phyloP scores from a whole-genome alignment of 163 green algal species.

The Chlamydomonas reinhardtii region DNA sequence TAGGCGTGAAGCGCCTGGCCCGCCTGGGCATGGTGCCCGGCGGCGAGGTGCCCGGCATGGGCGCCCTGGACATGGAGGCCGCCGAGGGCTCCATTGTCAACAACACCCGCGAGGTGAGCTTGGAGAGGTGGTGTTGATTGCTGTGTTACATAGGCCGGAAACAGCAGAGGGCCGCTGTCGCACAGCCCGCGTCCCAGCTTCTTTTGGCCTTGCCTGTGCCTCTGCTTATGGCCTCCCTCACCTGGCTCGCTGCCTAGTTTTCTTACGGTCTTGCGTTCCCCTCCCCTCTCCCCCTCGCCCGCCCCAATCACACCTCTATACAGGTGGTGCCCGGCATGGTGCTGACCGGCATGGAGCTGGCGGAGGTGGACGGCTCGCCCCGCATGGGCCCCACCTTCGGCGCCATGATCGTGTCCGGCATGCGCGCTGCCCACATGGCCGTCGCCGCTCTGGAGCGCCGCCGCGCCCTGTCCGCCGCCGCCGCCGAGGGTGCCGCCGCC shows the following conservation, averaged over 20 bases:
- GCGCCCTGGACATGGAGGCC: slow-evolving; percentile 96
- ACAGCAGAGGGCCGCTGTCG: too few relatives aligned
- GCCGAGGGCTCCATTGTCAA: slow-evolving; percentile 94
- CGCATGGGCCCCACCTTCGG: slow-evolving; percentile 95
- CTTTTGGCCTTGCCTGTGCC: too few relatives aligned
- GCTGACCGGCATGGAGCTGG: slow-evolving; percentile 95
- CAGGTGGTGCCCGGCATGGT: slow-evolving; percentile 97
- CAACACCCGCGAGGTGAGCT: slow-evolving; percentile 88
- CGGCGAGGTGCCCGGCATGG: slow-evolving; percentile 88
- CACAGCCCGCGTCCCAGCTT: too few relatives aligned
- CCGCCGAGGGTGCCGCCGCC: neutral
- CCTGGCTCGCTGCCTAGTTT: too few relatives aligned
- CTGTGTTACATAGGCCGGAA: too few relatives aligned
- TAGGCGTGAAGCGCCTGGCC: slow-evolving; percentile 93
- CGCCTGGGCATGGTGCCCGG: slow-evolving; percentile 89
- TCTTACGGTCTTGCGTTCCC: neutral
- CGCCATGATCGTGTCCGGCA: slow-evolving; percentile 88
- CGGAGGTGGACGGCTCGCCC: slow-evolving; percentile 84
- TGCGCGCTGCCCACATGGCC: slow-evolving; percentile 87
- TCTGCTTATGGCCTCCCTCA: too few relatives aligned
- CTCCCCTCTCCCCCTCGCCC: slow-evolving; percentile 60
- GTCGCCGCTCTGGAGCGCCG: slow-evolving; percentile 58
- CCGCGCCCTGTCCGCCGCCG: slow-evolving; percentile 2
- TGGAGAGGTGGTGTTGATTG: neutral
- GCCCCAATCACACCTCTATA: too few relatives aligned